phyloP scores from a whole-genome alignment of 495 filamentous ascomycete species.

The Platismatia glauca region DNA sequence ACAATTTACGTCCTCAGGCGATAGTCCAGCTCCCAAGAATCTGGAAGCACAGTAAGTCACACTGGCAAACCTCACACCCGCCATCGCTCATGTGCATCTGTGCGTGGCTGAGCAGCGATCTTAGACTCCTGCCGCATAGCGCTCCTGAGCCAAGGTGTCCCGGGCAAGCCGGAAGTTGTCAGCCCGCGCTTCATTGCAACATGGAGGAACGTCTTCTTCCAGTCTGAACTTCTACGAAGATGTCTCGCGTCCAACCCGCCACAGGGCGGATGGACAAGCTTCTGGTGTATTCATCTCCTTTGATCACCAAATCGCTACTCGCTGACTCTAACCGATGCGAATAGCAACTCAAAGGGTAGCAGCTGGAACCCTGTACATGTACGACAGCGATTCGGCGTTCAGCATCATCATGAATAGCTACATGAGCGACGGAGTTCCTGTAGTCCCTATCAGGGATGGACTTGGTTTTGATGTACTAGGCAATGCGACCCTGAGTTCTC shows the following conservation, averaged over 20 bases:
- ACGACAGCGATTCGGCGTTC: conserved; percentile 1
- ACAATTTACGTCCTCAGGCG: background rate
- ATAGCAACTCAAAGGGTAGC: background rate
- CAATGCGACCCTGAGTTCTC: background rate
- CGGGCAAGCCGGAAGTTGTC: background rate
- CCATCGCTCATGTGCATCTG: background rate
- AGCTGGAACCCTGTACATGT: background rate
- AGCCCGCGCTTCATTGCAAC: background rate
- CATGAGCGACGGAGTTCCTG: conserved; percentile 37
- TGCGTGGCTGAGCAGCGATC: background rate
- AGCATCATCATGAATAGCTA: background rate
- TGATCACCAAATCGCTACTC: background rate
- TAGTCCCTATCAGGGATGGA: background rate
- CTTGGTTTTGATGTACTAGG: background rate
- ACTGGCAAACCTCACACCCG: too few species aligned
- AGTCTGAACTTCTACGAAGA: background rate
- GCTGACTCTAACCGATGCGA: background rate
- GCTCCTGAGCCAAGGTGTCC: background rate
- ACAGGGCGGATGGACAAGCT: background rate
- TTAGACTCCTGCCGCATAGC: conserved; percentile 1
- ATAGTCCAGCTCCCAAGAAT: conserved; percentile 1
- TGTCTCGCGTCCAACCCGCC: background rate
- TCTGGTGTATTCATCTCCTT: background rate
- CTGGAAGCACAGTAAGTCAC: conserved; percentile 1
- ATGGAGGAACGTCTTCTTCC: background rate